Base-by-base conservation (phyloP, 495 filamentous ascomycete species). In the Beverwykella pulmonaria region DNA sequence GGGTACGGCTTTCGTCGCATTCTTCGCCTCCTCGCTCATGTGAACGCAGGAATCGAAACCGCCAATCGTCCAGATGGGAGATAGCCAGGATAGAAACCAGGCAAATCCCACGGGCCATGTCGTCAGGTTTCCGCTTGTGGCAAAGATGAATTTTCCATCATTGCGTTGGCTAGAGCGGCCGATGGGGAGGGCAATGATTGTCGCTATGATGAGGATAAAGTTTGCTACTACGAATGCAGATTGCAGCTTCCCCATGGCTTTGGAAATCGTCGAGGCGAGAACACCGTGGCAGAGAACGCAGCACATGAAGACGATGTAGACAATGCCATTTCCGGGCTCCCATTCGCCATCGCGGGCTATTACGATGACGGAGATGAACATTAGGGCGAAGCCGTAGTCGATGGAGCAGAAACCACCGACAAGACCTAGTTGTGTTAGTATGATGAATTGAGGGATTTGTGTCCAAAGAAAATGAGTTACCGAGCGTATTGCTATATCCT, bases 401-500 rank as follows among this genome's bases (percentile, higher is more conserved):
- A 78, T 78, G 19, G 78, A 79, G 67, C 79, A 79, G 54, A 82
- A 73, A 12, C 87, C 88, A 27, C 86, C 87, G 29, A 90, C 79
- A 10, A 90, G 73, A 0, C 87, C 66, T 69, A 23, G 0, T 27
- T 19, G 8, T n/a, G 15, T 54, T 25, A 63, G 48, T 20, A n/a
- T n/a, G n/a, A n/a, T n/a, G n/a, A n/a, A n/a, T 17, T 53, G 9
- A 3, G 26, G 25, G n/a, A n/a, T n/a, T 19, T 23, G 47, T 46
- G 4, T 50, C 5, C 17, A n/a, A 15, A 36, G 39, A 7, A n/a
- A 19, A 4, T 20, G 22, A 4, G 26, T 8, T 53, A 69, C 68
- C 88, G 22, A 90, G 75, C 1, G 83, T 90, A 68, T 90, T 90
- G 74, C 85, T 88, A 68, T 90, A 90, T 20, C 88, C 88, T 26